Evolutionary conservation across 495 filamentous ascomycete species (phyloP).

Genomic region (Penicillium steckii): DNA sequence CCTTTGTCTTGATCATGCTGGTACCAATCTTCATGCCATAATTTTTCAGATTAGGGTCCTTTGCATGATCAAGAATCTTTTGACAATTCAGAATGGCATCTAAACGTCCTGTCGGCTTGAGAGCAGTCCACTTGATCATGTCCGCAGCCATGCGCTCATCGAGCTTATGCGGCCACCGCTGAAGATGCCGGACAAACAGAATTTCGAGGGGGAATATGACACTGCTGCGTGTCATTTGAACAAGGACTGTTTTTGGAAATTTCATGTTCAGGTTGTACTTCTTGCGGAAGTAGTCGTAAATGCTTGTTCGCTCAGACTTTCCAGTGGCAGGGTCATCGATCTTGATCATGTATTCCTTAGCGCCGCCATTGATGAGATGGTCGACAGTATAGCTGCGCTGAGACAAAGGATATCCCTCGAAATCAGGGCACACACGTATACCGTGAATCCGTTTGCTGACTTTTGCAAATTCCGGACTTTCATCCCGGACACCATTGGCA

Average conservation of each 20-base stretch:
- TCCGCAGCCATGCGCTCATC: constrained; percentile 60
- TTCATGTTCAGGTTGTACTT: constrained; percentile 66
- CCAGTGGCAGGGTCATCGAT: constrained; percentile 51
- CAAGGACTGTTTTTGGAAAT: constrained; percentile 64
- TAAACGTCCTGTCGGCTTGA: constrained; percentile 61
- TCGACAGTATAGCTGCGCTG: constrained; percentile 61
- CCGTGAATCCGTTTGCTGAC: constrained; percentile 53
- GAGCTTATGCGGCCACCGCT: constrained; percentile 80
- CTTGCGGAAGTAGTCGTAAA: constrained; percentile 67
- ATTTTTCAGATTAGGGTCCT: constrained; percentile 62
- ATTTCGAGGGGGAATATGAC: constrained; percentile 78
- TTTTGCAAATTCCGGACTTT: constrained; percentile 21
- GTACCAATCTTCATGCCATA: constrained; percentile 69
- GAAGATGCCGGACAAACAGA: constrained; percentile 58
- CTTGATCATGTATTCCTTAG: constrained; percentile 58
- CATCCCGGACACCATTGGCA: constrained; percentile 13
- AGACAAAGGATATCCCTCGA: constrained; percentile 49
- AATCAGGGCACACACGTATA: constrained; percentile 64
- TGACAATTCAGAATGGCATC: constrained; percentile 63
- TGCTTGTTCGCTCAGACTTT: constrained; percentile 35
- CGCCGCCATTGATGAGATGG: constrained; percentile 52
- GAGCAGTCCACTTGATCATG: constrained; percentile 88
- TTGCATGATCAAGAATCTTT: constrained; percentile 60
- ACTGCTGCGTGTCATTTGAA: constrained; percentile 64
- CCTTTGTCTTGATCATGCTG: constrained; percentile 62